phyloP scores from a whole-genome alignment of 352 stramenopile genomes.

The Achlya hypogyna region DNA sequence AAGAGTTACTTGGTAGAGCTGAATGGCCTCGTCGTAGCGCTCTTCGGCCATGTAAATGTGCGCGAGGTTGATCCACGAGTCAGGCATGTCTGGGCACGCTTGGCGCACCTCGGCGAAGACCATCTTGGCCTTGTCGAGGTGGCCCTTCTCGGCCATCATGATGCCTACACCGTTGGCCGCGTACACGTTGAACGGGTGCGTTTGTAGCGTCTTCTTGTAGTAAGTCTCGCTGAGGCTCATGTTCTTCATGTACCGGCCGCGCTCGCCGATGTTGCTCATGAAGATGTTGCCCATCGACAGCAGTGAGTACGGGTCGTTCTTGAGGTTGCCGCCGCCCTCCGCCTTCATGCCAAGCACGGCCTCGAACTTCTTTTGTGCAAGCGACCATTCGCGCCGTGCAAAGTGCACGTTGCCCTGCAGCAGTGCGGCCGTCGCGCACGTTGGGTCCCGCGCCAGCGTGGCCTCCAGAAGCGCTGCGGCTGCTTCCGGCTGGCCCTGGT shows the following conservation, averaged over 20 bases:
- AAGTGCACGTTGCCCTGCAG: constrained; percentile 95
- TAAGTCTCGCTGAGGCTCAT: constrained; percentile 91
- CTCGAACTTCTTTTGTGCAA: constrained; percentile 91
- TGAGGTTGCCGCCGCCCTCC: constrained; percentile 64
- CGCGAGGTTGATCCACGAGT: constrained; percentile 95
- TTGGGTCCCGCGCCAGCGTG: constrained; percentile 85
- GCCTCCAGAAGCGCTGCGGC: constrained; percentile 85
- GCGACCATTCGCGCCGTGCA: constrained; percentile 90
- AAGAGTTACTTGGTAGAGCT: constrained; percentile 91
- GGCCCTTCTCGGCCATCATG: constrained; percentile 96
- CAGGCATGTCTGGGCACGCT: constrained; percentile 91
- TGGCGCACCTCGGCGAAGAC: constrained; percentile 95
- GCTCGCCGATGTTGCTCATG: constrained; percentile 95
- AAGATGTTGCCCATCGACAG: constrained; percentile 97
- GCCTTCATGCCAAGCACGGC: constrained; percentile 87
- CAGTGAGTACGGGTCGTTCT: constrained; percentile 95
- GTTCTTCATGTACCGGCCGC: constrained; percentile 94
- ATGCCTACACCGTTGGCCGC: constrained; percentile 96
- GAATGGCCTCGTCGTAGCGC: constrained; percentile 92
- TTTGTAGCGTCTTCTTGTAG: constrained; percentile 93
- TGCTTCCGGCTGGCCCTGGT: constrained; percentile 86
- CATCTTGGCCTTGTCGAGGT: constrained; percentile 93
- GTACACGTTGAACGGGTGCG: constrained; percentile 91
- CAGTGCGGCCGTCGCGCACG: constrained; percentile 88
- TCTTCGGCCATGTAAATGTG: constrained; percentile 96